Percentiles rank a stretch among this genome's conserved stretches.
Evolutionary conservation across 768 basidiomycete species (phyloP).

Genomic region (Kwoniella heveanensis): DNA sequence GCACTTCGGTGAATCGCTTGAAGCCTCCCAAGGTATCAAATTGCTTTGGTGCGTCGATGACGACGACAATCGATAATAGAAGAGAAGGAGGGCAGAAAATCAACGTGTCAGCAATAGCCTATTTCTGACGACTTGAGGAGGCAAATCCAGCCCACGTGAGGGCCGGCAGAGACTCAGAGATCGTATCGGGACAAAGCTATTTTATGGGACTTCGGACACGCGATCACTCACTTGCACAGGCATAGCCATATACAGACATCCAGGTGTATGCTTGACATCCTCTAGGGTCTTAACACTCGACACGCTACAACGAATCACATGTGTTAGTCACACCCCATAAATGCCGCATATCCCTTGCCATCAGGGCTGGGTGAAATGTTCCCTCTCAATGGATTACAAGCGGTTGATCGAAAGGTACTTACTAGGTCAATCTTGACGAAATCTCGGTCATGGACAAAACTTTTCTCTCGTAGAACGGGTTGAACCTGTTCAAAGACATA

Average conservation of each 20-base stretch:
- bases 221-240: constrained; percentile 84
- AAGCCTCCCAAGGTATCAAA: constrained; percentile 86
- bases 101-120: too few species aligned
- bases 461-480: constrained; percentile 53
- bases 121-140: too few species aligned
- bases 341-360: too few species aligned
- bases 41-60: too few species aligned
- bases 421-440: constrained; percentile 84
- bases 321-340: background rate
- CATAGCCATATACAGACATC: constrained; percentile 89
- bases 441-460: constrained; percentile 55
- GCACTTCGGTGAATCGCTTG: constrained; percentile 82
- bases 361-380: too few species aligned
- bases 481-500: constrained; percentile 43
- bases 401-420: constrained; percentile 53
- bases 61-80: too few species aligned
- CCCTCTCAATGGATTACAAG: too few species aligned
- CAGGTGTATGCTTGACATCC: constrained; percentile 86
- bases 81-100: too few species aligned
- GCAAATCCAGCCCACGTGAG: too few species aligned
- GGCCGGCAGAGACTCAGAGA: too few species aligned
- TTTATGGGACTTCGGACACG: too few species aligned
- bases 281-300: constrained; percentile 93
- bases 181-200: too few species aligned
- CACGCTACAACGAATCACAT: constrained; percentile 64